Conservation (phyloP, 352 stramenopile genomes). For the Peronospora tabacina region DNA sequence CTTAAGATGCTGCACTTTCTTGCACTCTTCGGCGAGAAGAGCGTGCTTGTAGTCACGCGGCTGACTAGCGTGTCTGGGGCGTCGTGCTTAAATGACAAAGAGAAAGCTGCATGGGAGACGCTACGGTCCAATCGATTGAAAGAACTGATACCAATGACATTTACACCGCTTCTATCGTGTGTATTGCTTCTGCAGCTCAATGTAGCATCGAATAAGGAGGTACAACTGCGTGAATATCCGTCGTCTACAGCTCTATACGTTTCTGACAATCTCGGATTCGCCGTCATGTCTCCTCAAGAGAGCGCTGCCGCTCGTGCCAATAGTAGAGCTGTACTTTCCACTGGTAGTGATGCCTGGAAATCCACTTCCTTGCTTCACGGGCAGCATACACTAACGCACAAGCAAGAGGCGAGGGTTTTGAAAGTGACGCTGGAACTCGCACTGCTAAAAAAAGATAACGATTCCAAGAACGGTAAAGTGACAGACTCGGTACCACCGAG, state of each 20-base stretch:
- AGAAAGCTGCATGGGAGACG: constrained; percentile 35
- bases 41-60: constrained; percentile 38
- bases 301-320: constrained; percentile 11
- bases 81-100: constrained; percentile 24
- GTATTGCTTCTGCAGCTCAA: constrained; percentile 38
- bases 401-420: constrained; percentile 29
- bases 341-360: constrained; percentile 29
- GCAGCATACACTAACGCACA: constrained; percentile 15
- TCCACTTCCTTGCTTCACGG: constrained; percentile 23
- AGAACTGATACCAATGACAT: constrained; percentile 29
- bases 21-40: constrained; percentile 47
- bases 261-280: constrained; percentile 27
- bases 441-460: constrained; percentile 23
- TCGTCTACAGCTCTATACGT: constrained; percentile 28
- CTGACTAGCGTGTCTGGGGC: constrained; percentile 15
- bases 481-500: constrained; percentile 17
- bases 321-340: constrained; percentile 29
- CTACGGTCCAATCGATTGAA: constrained; percentile 27
- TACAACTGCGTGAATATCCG: constrained; percentile 41
- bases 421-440: constrained; percentile 31
- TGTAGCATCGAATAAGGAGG: constrained; percentile 25
- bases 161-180: constrained; percentile 29
- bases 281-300: constrained; percentile 37
- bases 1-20: constrained; percentile 46
- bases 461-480: constrained; percentile 18